These are phyloP conservation scores for Pseudogymnoascus sp. DNA, from an alignment of 2,329 filamentous ascomycete genomes.

Conservation along the genomic window DNA sequence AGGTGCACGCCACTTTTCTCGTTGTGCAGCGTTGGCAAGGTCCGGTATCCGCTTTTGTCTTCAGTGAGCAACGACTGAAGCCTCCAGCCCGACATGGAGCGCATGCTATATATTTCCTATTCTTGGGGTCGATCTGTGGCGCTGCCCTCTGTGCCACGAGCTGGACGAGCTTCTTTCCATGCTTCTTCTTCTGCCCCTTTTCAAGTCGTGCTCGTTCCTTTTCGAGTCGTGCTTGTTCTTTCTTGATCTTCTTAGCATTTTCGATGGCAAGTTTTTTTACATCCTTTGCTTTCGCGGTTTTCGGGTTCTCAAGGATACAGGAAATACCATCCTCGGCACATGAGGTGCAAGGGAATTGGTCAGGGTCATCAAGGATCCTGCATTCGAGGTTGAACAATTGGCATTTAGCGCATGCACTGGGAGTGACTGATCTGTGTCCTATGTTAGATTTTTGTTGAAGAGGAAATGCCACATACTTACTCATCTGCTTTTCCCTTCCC, in stretches of 20 bases:
- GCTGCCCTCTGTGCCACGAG: constrained; percentile 15
- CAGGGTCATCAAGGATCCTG: constrained; percentile 13
- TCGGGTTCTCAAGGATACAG: constrained; percentile 20
- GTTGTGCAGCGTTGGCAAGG: constrained; percentile 19
- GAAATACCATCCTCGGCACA: constrained; percentile 19
- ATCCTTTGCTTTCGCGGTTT: constrained; percentile 19
- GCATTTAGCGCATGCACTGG: background rate
- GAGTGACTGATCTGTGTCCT: background rate
- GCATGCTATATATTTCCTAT: constrained; percentile 15
- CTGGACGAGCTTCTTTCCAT: constrained; percentile 14
- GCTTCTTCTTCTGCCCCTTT: constrained; percentile 19
- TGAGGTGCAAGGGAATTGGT: constrained; percentile 21
- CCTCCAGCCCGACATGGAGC: constrained; percentile 17
- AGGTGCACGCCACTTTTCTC: constrained; percentile 15
- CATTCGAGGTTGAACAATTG: background rate
- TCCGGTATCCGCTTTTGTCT: constrained; percentile 13
- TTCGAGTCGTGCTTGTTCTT: constrained; percentile 14
- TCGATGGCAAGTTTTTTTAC: constrained; percentile 16
- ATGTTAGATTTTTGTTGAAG: background rate
- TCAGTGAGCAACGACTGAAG: constrained; percentile 14
- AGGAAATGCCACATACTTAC: background rate
- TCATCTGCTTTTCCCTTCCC: background rate
- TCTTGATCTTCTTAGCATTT: constrained; percentile 19
- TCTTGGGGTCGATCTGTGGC: background rate
- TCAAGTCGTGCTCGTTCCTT: constrained; percentile 17